Evolutionary conservation across 345 rosid species (phyloP), one percentile per base, ranked within the genome.

Genomic region (Acer saccharum): DNA sequence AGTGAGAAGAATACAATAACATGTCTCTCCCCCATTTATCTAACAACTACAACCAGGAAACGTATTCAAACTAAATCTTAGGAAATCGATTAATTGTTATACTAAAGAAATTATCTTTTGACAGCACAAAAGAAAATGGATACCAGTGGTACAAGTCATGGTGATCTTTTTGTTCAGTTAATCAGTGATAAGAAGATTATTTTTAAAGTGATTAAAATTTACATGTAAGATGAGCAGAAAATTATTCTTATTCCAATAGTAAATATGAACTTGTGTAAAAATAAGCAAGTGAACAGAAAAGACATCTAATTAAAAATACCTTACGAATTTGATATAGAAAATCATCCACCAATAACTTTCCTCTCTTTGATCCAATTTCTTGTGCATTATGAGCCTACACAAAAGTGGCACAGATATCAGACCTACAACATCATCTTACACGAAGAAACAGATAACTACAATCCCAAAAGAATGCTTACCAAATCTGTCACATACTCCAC

Each of bases 401-500:
- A 55, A 25, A 50, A 52, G 29, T 55, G 14, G 23, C 7, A 70
- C 3, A 17, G 17, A 13, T 2, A 55, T 60, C 27, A 68, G 3
- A 73, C 20, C 35, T 18, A 48, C 23, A 29, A 21, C 41, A 71
- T 4, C 50, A 54, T 77, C 67, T 75, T 44, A 58, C 32, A 41
- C 69, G 69, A 63, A 44, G 25, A n/a, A 41, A 41, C 39, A 44
- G 10, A 13, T 2, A 78, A 61, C 55, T 41, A 65, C 64, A 6
- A 76, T 57, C 18, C 17, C 48, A 73, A 58, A 83, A 54, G 16
- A 16, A 77, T 54, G 67, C 84, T 63, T 87, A 94, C 99, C 93
- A 94, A 67, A 87, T 96, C 98, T 23, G 94, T 91, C 60, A 92
- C 95, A 52, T 92, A 94, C 79, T 96, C 98, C 73, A 96, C 90